Percentiles rank a stretch among this genome's conserved stretches.
These are phyloP conservation scores for Exophiala phaeomuriformis DNA, from an alignment of 2,329 filamentous ascomycete genomes.

Conservation along the genomic window DNA sequence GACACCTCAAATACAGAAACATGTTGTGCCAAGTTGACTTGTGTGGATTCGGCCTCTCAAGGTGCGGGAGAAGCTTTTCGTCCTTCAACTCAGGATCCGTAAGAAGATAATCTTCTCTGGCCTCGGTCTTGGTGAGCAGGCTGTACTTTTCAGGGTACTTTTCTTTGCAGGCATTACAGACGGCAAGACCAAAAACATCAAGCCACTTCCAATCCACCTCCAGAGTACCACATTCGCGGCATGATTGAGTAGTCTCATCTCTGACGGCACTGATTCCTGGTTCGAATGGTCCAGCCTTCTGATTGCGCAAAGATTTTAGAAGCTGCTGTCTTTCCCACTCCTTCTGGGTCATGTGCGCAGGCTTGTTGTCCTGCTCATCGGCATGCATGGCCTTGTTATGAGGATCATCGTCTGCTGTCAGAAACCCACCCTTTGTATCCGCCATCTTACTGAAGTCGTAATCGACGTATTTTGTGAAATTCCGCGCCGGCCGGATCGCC, in stretches of 20 bases:
- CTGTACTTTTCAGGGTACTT: slow-evolving; percentile 87
- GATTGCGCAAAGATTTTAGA: slow-evolving; percentile 61
- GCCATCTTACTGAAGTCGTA: slow-evolving; percentile 98
- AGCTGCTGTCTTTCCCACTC: slow-evolving; percentile 87
- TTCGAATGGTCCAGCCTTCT: slow-evolving; percentile 77
- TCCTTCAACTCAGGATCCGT: slow-evolving; percentile 94
- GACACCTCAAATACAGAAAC: slow-evolving; percentile 91
- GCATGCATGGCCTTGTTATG: slow-evolving; percentile 69
- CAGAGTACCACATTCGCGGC: slow-evolving; percentile 70
- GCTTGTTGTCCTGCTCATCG: slow-evolving; percentile 57
- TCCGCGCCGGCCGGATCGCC: slow-evolving; percentile 66
- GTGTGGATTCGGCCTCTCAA: slow-evolving; percentile 87
- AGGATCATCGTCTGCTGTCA: slow-evolving; percentile 86
- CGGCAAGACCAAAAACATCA: slow-evolving; percentile 65
- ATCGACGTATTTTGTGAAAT: slow-evolving; percentile 91
- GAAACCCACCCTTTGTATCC: slow-evolving; percentile 92
- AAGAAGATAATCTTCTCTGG: slow-evolving; percentile 85
- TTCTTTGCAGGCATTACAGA: slow-evolving; percentile 84
- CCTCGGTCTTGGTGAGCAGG: slow-evolving; percentile 92
- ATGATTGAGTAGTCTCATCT: slow-evolving; percentile 60
- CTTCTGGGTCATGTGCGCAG: slow-evolving; percentile 76
- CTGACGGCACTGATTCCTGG: slow-evolving; percentile 72
- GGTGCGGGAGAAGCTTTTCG: slow-evolving; percentile 73
- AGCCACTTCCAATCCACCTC: slow-evolving; percentile 97
- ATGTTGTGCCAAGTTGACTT: slow-evolving; percentile 97